phyloP scores from a whole-genome alignment of 257 asterid genomes.

The Salvia rosmarinus region DNA sequence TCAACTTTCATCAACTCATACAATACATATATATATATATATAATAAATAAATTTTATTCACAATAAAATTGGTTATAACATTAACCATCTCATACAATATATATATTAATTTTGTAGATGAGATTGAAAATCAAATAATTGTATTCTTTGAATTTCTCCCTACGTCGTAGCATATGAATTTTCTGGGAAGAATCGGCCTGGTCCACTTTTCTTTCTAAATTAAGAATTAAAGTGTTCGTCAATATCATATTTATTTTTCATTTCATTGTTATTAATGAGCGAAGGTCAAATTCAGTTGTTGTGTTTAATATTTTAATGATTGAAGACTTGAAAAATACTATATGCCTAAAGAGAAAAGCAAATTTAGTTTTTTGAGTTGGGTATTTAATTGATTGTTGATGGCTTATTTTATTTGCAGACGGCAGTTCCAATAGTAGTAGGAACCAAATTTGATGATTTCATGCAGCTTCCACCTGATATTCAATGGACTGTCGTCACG shows the following conservation, averaged over 20 bases:
- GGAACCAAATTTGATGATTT: conserved; percentile 92
- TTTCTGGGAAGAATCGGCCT: background rate
- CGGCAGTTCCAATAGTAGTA: conserved; percentile 72
- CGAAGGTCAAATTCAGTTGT: background rate
- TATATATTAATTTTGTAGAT: no score
- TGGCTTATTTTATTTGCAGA: conserved; percentile 47
- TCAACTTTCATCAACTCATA: no score
- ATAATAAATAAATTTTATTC: no score
- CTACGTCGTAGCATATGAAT: background rate
- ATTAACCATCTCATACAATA: no score
- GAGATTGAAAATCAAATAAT: background rate
- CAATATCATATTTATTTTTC: background rate
- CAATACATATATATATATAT: no score
- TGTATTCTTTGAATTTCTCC: background rate
- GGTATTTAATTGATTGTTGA: background rate
- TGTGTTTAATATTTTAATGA: background rate
- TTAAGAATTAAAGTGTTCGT: background rate
- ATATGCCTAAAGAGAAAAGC: background rate
- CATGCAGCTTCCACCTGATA: conserved; percentile 70
- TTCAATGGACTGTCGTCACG: conserved; percentile 69
- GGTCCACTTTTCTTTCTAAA: background rate
- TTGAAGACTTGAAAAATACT: background rate
- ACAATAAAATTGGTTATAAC: no score
- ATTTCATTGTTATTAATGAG: background rate
- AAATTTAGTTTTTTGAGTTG: background rate